Percentiles rank a stretch among this genome's conserved stretches.
Evolutionary conservation across 129 eudicot genomes (phyloP).

Genomic region (Smallanthus sonchifolius): DNA sequence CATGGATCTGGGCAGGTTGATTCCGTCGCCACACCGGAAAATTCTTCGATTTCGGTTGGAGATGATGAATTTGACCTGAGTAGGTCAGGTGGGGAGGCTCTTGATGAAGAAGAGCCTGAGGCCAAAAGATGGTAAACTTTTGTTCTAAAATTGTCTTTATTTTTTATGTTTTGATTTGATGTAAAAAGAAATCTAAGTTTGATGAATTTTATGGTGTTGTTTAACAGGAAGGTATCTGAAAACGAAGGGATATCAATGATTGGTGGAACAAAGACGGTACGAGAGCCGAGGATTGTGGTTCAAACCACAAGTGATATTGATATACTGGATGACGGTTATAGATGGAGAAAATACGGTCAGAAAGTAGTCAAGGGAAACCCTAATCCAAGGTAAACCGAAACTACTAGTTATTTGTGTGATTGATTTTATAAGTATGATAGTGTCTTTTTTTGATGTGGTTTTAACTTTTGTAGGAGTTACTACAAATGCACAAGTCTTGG

Average conservation of each 20-base stretch:
- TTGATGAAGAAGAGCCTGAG: conserved; percentile 62
- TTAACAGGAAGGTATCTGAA: conserved; percentile 50
- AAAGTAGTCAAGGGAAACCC: conserved; percentile 97
- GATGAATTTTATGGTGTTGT: background rate
- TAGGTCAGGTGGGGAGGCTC: conserved; percentile 56
- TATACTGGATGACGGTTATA: conserved; percentile 88
- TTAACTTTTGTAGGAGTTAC: conserved; percentile 56
- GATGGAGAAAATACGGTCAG: conserved; percentile 97
- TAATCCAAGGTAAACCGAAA: conserved; percentile 77
- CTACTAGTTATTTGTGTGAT: background rate
- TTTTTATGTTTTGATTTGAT: background rate
- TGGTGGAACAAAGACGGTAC: conserved; percentile 63
- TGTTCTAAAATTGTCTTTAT: background rate
- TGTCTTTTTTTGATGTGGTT: background rate
- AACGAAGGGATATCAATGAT: conserved; percentile 58
- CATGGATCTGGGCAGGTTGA: conserved; percentile 53
- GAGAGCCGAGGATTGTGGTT: conserved; percentile 94
- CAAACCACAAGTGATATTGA: conserved; percentile 92
- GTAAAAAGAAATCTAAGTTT: background rate
- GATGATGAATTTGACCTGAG: conserved; percentile 65
- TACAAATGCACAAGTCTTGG: conserved; percentile 78
- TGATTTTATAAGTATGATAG: background rate
- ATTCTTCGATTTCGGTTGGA: conserved; percentile 58
- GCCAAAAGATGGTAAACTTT: conserved; percentile 67
- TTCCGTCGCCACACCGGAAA: conserved; percentile 70